phyloP scores from a whole-genome alignment of 345 rosid genomes.

The Brassica incana region DNA sequence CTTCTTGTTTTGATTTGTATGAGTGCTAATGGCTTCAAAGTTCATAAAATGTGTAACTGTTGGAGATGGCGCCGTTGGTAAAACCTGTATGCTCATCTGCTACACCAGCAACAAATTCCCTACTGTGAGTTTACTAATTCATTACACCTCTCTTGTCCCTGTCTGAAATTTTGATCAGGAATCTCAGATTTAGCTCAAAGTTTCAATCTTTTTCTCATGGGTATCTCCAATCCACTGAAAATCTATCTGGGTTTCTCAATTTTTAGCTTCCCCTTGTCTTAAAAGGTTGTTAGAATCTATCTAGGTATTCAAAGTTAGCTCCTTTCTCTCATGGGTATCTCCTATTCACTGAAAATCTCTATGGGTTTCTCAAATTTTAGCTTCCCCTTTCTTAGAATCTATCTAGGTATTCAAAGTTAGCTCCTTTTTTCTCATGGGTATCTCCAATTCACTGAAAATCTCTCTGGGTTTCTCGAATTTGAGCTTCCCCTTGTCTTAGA shows the following conservation, averaged over 20 bases:
- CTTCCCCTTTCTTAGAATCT: not conserved
- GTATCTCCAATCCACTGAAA: conserved; percentile 7
- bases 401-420: not conserved
- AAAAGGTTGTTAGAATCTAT: not conserved
- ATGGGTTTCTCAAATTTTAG: not conserved
- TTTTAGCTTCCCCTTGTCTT: conserved; percentile 8
- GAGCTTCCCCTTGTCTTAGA: not conserved
- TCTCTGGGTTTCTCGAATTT: not conserved
- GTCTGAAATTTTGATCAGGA: not conserved
- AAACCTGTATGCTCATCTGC: conserved; percentile 48
- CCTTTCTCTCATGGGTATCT: not conserved
- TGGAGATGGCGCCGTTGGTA: conserved; percentile 46
- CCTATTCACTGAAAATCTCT: too few species aligned
- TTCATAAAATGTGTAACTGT: conserved; percentile 44
- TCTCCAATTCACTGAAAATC: not conserved
- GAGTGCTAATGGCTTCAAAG: conserved; percentile 31
- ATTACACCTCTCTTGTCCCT: not conserved
- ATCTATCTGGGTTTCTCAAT: conserved; percentile 8
- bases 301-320: conserved; percentile 2
- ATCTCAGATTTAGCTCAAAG: conserved; percentile 32
- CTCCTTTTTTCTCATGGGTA: not conserved
- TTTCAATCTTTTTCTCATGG: not conserved
- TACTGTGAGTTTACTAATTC: conserved; percentile 22
- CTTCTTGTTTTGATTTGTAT: not conserved
- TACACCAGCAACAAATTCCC: conserved; percentile 47